phyloP scores from a whole-genome alignment of 306 rosid species.

The Rubus idaeus region DNA sequence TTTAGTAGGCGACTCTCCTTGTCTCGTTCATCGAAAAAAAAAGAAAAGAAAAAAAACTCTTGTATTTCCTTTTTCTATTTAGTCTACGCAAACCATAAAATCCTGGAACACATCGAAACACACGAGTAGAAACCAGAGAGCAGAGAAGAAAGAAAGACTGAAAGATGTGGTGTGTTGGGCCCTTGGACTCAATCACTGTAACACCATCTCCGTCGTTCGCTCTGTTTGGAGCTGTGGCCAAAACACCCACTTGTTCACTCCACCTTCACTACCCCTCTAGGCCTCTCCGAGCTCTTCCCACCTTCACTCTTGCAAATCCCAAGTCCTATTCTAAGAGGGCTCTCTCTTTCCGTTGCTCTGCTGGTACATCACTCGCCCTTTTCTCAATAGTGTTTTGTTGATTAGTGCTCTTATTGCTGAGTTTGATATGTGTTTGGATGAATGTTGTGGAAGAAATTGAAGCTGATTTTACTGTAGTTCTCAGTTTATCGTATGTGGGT shows the following conservation, averaged over 20 bases:
- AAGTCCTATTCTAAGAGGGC: slow-evolving; percentile 26
- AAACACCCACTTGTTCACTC: slow-evolving; percentile 21
- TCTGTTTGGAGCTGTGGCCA: slow-evolving; percentile 7
- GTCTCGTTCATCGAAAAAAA: neutral
- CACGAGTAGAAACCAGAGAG: neutral
- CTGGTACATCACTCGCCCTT: slow-evolving; percentile 43
- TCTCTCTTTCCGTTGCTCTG: slow-evolving; percentile 55
- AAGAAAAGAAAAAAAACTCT: neutral
- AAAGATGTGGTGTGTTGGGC: slow-evolving; percentile 42
- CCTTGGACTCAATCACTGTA: slow-evolving; percentile 31
- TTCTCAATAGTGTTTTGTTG: neutral
- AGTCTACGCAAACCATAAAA: neutral
- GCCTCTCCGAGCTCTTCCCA: slow-evolving; percentile 26
- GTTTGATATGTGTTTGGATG: neutral
- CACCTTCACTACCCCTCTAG: slow-evolving; percentile 27
- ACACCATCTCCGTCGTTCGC: slow-evolving; percentile 12
- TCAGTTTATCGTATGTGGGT: neutral
- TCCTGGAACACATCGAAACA: neutral
- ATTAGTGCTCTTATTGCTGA: neutral
- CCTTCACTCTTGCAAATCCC: slow-evolving; percentile 24
- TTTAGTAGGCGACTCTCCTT: neutral
- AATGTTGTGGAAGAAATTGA: neutral
- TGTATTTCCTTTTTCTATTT: neutral
- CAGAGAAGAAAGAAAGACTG: neutral
- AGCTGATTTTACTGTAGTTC: neutral